phyloP scores from a whole-genome alignment of 2,329 filamentous ascomycete species.

The Sporothrix mexicana region DNA sequence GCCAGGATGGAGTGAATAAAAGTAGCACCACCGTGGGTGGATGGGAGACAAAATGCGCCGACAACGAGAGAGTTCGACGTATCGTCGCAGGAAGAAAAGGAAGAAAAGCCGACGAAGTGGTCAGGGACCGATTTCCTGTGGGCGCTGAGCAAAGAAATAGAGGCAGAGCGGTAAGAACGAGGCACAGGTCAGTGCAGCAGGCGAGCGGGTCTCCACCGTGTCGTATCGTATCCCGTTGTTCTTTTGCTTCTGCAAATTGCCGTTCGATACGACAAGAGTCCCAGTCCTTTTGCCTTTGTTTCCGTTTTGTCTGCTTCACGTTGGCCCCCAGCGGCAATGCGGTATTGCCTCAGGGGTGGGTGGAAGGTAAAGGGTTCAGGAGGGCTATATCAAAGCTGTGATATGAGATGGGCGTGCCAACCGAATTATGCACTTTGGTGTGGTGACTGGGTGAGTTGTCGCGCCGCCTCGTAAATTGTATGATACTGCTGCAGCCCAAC shows the following conservation, averaged over 20 bases:
- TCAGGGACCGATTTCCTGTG: slow-evolving; percentile 2
- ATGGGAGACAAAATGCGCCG: slow-evolving; percentile 4
- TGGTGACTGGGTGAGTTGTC: slow-evolving; percentile 23
- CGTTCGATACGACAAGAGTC: slow-evolving; percentile 16
- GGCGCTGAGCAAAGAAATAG: slow-evolving; percentile 22
- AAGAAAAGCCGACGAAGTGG: background rate
- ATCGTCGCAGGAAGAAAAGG: slow-evolving; percentile 1
- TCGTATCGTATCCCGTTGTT: slow-evolving; percentile 14
- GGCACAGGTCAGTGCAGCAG: slow-evolving; percentile 17
- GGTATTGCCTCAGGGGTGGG: slow-evolving; percentile 23
- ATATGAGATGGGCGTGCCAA: slow-evolving; percentile 13
- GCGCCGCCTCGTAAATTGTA: background rate
- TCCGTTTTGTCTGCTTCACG: slow-evolving; percentile 11
- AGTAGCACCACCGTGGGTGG: slow-evolving; percentile 26
- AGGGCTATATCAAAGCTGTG: slow-evolving; percentile 25
- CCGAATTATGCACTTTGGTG: slow-evolving; percentile 16
- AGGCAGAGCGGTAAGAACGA: background rate
- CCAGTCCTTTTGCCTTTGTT: background rate
- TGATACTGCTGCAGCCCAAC: slow-evolving; percentile 1
- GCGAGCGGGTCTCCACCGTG: slow-evolving; percentile 18
- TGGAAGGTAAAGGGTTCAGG: slow-evolving; percentile 11
- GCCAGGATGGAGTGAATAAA: background rate
- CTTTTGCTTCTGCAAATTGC: slow-evolving; percentile 26
- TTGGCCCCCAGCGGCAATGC: slow-evolving; percentile 19
- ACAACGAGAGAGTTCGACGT: background rate